Percentiles rank a stretch among this genome's conserved stretches.
Evolutionary conservation across 73 alveolate genomes (phyloP).

Genomic region (Effrenium voratum): DNA sequence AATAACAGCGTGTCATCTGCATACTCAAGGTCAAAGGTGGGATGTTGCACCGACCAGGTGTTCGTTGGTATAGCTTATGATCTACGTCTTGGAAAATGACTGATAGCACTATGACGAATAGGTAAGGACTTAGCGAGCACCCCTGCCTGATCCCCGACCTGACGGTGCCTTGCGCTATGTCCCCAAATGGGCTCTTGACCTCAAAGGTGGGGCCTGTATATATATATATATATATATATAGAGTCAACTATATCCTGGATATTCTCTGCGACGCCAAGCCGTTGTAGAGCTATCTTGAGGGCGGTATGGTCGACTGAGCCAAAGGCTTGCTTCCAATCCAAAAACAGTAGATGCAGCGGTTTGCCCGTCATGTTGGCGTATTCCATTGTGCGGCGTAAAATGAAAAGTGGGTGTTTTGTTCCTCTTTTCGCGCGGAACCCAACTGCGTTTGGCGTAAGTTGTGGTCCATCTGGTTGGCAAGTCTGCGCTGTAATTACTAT

Average conservation of each 20-base stretch:
- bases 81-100: background rate
- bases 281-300: background rate
- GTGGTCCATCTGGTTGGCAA: background rate
- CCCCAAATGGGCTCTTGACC: background rate
- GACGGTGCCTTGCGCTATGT: background rate
- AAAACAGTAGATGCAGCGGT: background rate
- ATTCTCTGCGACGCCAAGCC: background rate
- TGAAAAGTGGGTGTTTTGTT: background rate
- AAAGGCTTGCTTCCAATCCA: background rate
- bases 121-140: background rate
- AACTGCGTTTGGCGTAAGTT: background rate
- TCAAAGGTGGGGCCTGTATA: background rate
- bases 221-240: background rate
- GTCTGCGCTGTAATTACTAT: background rate
- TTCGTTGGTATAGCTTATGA: background rate
- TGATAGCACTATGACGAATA: background rate
- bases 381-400: background rate
- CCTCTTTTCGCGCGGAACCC: background rate
- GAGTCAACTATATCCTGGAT: background rate
- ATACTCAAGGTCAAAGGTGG: background rate
- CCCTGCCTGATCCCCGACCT: background rate
- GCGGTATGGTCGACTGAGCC: background rate
- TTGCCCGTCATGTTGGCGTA: background rate
- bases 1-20: constrained; percentile 7
- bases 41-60: background rate